Evolutionary conservation across 1,139 yeast genomes (phyloP).

Genomic region (Scheffersomyces lignicola): DNA sequence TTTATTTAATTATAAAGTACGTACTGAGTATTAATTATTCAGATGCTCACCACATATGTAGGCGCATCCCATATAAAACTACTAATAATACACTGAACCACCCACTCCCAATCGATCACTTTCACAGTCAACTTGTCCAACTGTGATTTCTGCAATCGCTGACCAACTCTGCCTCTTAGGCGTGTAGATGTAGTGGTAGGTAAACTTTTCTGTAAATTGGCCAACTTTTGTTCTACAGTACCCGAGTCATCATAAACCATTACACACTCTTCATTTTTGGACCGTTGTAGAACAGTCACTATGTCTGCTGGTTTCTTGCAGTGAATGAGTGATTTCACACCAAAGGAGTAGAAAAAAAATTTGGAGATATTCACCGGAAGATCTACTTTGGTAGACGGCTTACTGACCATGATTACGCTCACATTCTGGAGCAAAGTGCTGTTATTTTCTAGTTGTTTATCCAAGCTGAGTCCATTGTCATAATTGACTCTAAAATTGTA

Average conservation of each 20-base stretch:
- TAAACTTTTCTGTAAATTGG: not conserved
- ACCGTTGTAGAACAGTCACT: conserved; percentile 1
- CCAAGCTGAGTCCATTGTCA: conserved; percentile 22
- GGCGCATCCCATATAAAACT: conserved; percentile 27
- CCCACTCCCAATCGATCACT: conserved; percentile 68
- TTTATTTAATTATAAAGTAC: too few species aligned
- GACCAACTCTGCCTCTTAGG: conserved; percentile 2
- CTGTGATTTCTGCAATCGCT: not conserved
- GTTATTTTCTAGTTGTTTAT: conserved; percentile 42
- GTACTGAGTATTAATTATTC: conserved; percentile 2
- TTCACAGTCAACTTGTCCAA: conserved; percentile 5
- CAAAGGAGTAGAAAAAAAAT: conserved; percentile 49
- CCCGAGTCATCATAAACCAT: conserved; percentile 28
- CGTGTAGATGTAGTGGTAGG: not conserved
- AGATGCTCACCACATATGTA: conserved; percentile 5
- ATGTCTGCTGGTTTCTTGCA: conserved; percentile 10
- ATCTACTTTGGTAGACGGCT: conserved; percentile 19
- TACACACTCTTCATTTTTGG: conserved; percentile 8
- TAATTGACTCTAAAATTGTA: conserved; percentile 35
- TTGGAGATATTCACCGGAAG: conserved; percentile 35
- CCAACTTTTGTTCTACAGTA: conserved; percentile 4
- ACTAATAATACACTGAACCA: conserved; percentile 70
- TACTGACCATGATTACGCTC: conserved; percentile 31
- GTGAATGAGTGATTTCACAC: conserved; percentile 30
- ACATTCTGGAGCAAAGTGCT: conserved; percentile 27